Evolutionary conservation across 75 land plant genomes (phyloP), one percentile per base, ranked within the genome.

Genomic region (Pinus albicaulis): DNA sequence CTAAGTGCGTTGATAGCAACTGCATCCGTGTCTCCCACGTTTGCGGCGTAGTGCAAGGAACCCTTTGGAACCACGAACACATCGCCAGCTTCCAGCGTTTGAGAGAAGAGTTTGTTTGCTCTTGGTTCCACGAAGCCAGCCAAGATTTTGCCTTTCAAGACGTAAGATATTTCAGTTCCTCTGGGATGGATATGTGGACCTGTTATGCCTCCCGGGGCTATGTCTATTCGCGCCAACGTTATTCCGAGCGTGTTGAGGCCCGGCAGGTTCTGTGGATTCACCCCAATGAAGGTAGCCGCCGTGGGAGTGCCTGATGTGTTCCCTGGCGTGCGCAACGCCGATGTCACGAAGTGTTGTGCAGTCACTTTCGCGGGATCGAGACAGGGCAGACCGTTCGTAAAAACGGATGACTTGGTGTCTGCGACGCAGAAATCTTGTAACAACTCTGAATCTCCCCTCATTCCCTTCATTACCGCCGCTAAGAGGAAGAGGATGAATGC

Each of bases 191-290:
- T 57, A 60, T 89, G 92, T 34, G 85, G 82, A 57, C 60, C 28
- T 7, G 78, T 74, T 0, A 81, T 24, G 4, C 87, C 89, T 41
- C 77, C 89, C 19, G 57, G 58, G 6, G 36, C 89, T 22, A 86
- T 57, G 74, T 87, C 87, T 13, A 86, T 80, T 19, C 86, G 59
- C 3, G 76, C 84, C 14, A 80, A n/a, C 3, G 92, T 77, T 3
- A 87, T 34, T 60, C 91, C 89, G 3, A 79, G 85, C 16, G 86
- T 84, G 78, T 86, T 86, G 23, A 89, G 85, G 22, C 87, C 91
- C 3, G 82, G 79, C 41, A 38, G 41, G 41, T 38, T 38, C 41
- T 5, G 41, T 38, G 41, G 41, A 38, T 38, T 38, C 5, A 38
- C 41, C 41, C 41, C 41, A 3, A 5, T 38, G 41, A 38, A 38